Conservation (phyloP, 257 asterid genomes). For the Gentiana straminea region DNA sequence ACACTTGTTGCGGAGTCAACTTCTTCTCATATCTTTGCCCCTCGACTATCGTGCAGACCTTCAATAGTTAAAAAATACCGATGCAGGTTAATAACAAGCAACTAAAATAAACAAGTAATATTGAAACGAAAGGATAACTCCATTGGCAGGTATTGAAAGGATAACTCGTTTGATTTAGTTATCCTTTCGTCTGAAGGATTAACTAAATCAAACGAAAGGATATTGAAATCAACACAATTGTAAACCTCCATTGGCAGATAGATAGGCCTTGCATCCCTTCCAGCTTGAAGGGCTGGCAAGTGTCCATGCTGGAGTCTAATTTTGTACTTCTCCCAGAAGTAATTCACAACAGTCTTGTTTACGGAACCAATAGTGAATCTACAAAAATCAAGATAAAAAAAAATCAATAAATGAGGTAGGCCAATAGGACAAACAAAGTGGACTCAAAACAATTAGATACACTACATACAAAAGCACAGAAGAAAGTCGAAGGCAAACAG, state of each 20-base stretch:
- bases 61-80: no score
- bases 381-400: no score
- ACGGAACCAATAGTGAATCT: slow-evolving; percentile 61
- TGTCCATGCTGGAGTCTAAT: slow-evolving; percentile 20
- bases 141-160: no score
- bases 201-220: no score
- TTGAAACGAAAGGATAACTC: no score
- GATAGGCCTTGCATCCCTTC: slow-evolving; percentile 42
- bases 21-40: slow-evolving; percentile 52
- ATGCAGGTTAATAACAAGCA: no score
- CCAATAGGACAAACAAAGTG: neutral
- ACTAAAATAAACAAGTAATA: no score
- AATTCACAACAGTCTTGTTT: slow-evolving; percentile 27
- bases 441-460: no score
- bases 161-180: no score
- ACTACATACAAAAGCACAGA: no score
- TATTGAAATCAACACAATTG: neutral
- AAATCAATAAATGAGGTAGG: neutral
- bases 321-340: slow-evolving; percentile 37
- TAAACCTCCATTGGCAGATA: slow-evolving; percentile 85
- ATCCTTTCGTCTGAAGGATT: no score
- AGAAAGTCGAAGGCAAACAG: no score
- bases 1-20: slow-evolving; percentile 55
- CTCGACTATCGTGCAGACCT: slow-evolving; percentile 46
- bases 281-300: slow-evolving; percentile 63